phyloP scores from a whole-genome alignment of 1,284 basidiomycete species.

The Ceratobasidium sp. region DNA sequence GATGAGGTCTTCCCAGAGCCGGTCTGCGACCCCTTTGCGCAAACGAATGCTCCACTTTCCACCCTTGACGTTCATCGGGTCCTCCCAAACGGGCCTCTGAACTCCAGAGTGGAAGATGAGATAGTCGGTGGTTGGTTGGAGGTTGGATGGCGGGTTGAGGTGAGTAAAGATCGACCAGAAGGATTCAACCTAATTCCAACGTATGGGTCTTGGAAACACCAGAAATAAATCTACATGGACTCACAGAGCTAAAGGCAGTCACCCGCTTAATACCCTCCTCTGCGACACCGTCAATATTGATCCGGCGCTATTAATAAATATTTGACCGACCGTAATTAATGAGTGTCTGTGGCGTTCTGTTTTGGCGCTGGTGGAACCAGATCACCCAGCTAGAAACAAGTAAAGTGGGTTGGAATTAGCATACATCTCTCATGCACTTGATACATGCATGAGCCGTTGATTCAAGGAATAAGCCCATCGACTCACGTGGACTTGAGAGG shows the following conservation, averaged over 20 bases:
- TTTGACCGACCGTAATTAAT: constrained; percentile 63
- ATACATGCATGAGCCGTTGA: constrained; percentile 18
- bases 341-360: constrained; percentile 77
- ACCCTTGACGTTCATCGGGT: constrained; percentile 80
- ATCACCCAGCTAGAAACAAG: constrained; percentile 72
- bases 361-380: constrained; percentile 79
- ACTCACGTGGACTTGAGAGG: constrained; percentile 85
- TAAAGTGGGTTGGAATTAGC: constrained; percentile 42
- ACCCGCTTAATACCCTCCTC: constrained; percentile 85
- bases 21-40: constrained; percentile 78
- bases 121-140: constrained; percentile 80
- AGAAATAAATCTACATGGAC: constrained; percentile 47
- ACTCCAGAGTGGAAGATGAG: constrained; percentile 82
- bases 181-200: constrained; percentile 66
- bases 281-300: neutral
- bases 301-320: neutral
- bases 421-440: neutral
- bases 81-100: constrained; percentile 86
- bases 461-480: constrained; percentile 52
- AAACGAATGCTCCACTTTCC: constrained; percentile 93
- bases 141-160: constrained; percentile 70
- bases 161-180: constrained; percentile 86
- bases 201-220: neutral
- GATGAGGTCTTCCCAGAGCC: constrained; percentile 81
- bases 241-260: constrained; percentile 73